Percentiles rank a stretch among this genome's conserved stretches.
Conservation (phyloP, 805 yeast genomes). For the Wickerhamiella domercqiae region DNA sequence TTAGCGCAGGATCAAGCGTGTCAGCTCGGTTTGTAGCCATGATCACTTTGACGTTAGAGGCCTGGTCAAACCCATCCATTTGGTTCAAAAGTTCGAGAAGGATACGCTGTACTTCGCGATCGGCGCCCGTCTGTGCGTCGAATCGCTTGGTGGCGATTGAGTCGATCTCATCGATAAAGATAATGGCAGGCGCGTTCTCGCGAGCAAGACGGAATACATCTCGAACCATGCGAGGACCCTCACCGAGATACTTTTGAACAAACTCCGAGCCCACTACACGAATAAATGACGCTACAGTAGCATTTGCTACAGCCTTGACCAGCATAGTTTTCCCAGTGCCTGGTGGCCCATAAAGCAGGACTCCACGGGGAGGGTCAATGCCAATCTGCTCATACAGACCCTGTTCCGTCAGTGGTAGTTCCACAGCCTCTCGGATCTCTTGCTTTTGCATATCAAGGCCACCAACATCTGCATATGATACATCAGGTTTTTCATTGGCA, state of each 20-base stretch:
- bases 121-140: slow-evolving; percentile 99
- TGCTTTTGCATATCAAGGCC: slow-evolving; percentile 99
- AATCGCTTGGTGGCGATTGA: slow-evolving; percentile 98
- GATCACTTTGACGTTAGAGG: slow-evolving; percentile 87
- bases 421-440: slow-evolving; percentile 97
- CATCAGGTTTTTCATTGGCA: slow-evolving; percentile 88
- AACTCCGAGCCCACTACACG: slow-evolving; percentile 97
- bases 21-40: slow-evolving; percentile 99
- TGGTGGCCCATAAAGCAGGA: slow-evolving; percentile 95
- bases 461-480: slow-evolving; percentile 95
- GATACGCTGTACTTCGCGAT: slow-evolving; percentile 97
- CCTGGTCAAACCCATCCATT: slow-evolving; percentile 98
- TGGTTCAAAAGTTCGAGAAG: slow-evolving; percentile 88
- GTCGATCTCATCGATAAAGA: slow-evolving; percentile 96
- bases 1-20: slow-evolving; percentile 92
- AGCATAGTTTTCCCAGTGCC: slow-evolving; percentile 99
- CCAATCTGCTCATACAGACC: slow-evolving; percentile 95
- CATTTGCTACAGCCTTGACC: slow-evolving; percentile 96
- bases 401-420: slow-evolving; percentile 87
- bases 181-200: slow-evolving; percentile 93
- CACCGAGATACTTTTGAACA: slow-evolving; percentile 95
- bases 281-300: slow-evolving; percentile 88
- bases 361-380: slow-evolving; percentile 98
- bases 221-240: slow-evolving; percentile 99
- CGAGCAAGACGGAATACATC: slow-evolving; percentile 95